Conservation (phyloP, 208 protist species). For the Vickermania spadyakhi region DNA sequence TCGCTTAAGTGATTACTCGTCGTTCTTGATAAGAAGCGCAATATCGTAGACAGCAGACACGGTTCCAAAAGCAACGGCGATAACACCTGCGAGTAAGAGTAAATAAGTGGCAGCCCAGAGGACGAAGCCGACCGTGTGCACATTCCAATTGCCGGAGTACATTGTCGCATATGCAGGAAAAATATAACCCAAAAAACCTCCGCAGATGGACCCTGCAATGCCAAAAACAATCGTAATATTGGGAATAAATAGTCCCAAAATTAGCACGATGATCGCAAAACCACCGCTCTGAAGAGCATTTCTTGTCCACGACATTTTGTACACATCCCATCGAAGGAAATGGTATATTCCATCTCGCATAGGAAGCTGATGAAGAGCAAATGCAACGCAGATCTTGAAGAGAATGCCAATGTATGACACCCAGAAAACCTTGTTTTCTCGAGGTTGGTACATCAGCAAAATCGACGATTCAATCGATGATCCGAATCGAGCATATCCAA, state of each 20-base stretch:
- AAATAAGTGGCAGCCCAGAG: constrained; percentile 35
- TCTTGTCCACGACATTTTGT: constrained; percentile 38
- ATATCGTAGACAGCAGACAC: constrained; percentile 40
- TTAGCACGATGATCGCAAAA: constrained; percentile 14
- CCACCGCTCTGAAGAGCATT: constrained; percentile 25
- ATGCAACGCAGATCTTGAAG: constrained; percentile 21
- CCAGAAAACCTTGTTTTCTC: constrained; percentile 6
- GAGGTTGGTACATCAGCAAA: constrained; percentile 17
- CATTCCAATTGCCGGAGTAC: constrained; percentile 39
- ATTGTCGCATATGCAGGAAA: constrained; percentile 53
- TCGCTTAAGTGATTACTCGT: too few species aligned
- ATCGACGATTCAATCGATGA: constrained; percentile 13
- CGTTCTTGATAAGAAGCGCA: too few species aligned
- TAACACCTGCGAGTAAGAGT: constrained; percentile 30
- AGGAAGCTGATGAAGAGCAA: constrained; percentile 14
- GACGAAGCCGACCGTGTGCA: constrained; percentile 21
- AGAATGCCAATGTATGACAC: constrained; percentile 16
- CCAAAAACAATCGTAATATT: constrained; percentile 70
- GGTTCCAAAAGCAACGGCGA: constrained; percentile 51
- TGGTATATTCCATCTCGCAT: constrained; percentile 12
- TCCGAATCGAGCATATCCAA: constrained; percentile 24
- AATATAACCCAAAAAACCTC: constrained; percentile 62
- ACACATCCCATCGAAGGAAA: constrained; percentile 29
- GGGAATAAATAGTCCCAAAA: constrained; percentile 63
- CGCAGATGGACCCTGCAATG: constrained; percentile 32